Evolutionary conservation across 495 filamentous ascomycete species (phyloP).

Genomic region (Aspergillus coremiiformis): DNA sequence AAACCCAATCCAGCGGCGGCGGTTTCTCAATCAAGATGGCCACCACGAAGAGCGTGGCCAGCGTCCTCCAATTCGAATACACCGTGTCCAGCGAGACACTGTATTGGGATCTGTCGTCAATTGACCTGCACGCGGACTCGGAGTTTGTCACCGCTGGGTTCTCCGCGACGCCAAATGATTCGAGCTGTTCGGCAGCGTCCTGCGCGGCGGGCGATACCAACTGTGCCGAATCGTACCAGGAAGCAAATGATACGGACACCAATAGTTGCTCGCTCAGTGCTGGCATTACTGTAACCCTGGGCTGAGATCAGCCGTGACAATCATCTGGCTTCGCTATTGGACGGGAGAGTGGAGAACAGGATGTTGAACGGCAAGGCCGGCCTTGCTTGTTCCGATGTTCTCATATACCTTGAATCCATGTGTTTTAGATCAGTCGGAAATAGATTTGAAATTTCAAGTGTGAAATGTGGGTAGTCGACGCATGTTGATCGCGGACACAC

Average conservation of each 20-base stretch:
- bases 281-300: constrained; percentile 18
- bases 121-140: constrained; percentile 28
- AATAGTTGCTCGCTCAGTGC: constrained; percentile 17
- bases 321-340: neutral
- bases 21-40: constrained; percentile 40
- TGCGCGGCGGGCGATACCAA: constrained; percentile 28
- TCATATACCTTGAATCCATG: no score
- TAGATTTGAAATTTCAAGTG: no score
- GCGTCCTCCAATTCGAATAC: constrained; percentile 34
- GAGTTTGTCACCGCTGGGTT: constrained; percentile 28
- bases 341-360: no score
- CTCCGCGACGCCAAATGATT: constrained; percentile 23
- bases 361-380: no score
- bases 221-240: constrained; percentile 31
- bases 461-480: no score
- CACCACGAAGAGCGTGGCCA: constrained; percentile 18
- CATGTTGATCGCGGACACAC: no score
- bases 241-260: constrained; percentile 27
- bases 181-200: constrained; percentile 20
- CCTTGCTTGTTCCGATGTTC: no score
- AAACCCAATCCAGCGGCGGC: constrained; percentile 30
- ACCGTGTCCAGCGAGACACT: constrained; percentile 14
- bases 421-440: no score
- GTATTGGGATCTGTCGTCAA: constrained; percentile 32
- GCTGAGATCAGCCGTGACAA: neutral